Conservation (phyloP, 495 filamentous ascomycete genomes). For the Cladorrhinum samala region DNA sequence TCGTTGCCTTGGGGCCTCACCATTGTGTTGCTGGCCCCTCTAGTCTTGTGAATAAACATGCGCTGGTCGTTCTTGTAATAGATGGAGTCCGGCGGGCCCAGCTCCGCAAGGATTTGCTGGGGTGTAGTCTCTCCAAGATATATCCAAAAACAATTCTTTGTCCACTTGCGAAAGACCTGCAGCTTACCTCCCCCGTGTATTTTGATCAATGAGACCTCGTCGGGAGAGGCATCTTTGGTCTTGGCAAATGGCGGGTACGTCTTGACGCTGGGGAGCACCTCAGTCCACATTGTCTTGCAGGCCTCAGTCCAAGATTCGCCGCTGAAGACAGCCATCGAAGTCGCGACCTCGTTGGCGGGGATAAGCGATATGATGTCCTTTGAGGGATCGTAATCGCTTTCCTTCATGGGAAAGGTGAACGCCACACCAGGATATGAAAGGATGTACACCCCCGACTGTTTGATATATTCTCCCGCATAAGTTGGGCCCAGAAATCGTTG, state of each 20-base stretch:
- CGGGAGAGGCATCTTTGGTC: slow-evolving; percentile 59
- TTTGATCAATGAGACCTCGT: slow-evolving; percentile 75
- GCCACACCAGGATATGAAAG: slow-evolving; percentile 91
- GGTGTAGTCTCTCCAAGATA: slow-evolving; percentile 74
- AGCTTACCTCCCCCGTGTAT: slow-evolving; percentile 69
- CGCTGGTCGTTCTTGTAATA: slow-evolving; percentile 89
- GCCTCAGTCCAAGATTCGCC: slow-evolving; percentile 85
- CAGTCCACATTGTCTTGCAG: slow-evolving; percentile 67
- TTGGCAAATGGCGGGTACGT: slow-evolving; percentile 40
- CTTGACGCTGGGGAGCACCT: slow-evolving; percentile 60
- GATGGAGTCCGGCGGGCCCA: slow-evolving; percentile 92
- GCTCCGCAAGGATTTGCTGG: slow-evolving; percentile 82
- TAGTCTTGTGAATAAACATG: slow-evolving; percentile 76
- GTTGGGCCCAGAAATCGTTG: slow-evolving; percentile 85
- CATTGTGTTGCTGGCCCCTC: slow-evolving; percentile 40
- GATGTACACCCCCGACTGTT: slow-evolving; percentile 59
- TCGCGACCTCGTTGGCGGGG: slow-evolving; percentile 66
- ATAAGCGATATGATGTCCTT: slow-evolving; percentile 84
- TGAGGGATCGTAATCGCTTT: slow-evolving; percentile 68
- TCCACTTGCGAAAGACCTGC: slow-evolving; percentile 62
- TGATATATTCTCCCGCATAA: slow-evolving; percentile 83
- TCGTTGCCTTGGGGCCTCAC: slow-evolving; percentile 45
- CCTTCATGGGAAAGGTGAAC: slow-evolving; percentile 77
- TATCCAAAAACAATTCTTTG: slow-evolving; percentile 55
- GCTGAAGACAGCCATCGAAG: slow-evolving; percentile 79